Base-by-base conservation (phyloP, 148 eudicot genomes). In the Arbutus unedo region DNA sequence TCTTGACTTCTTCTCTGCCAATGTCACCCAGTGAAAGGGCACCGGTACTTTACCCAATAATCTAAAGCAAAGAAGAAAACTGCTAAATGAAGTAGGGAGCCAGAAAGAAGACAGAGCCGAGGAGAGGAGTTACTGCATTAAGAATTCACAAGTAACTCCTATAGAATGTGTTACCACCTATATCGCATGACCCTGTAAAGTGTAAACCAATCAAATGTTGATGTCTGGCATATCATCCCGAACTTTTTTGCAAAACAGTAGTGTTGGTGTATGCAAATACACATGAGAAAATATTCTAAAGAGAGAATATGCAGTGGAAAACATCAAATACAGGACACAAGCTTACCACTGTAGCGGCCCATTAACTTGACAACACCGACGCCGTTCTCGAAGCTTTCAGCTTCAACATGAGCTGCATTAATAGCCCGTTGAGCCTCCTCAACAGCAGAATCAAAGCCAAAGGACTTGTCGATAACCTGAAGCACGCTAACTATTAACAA, bases 351-450 rank as follows among this genome's bases (percentile, higher is more conserved):
- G 85, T 93, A 90, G 83, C 99, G 98, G 54, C 99, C 99, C 99
- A 96, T 96, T 85, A 96, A 87, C 89, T 96, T 96, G 85, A 96
- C 98, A 8, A 96, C 88, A 82, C 99, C 99, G 84, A 96, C 75
- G 55, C 99, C 97, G 78, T 96, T 93, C 88, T 94, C 97, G 72
- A 91, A 87, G 85, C 98, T 96, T 87, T 90, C 98, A 81, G 98
- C 98, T 89, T 96, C 98, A 86, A 96, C 98, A 85, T 96, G 98
- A 62, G 98, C 98, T 75, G 98, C 98, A 86, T 96, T 93, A 62
- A 96, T 96, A 82, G 98, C 98, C 82, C 98, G 92, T 81, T 96
- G 98, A 82, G 98, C 98, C 85, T 96, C 98, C 88, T 96, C 98
- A 80, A 96, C 98, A 83, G 98, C 98, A 85, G 97, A 91, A 87